Base-by-base conservation (phyloP, 1,284 basidiomycete species). In the Leccinum solheimii region DNA sequence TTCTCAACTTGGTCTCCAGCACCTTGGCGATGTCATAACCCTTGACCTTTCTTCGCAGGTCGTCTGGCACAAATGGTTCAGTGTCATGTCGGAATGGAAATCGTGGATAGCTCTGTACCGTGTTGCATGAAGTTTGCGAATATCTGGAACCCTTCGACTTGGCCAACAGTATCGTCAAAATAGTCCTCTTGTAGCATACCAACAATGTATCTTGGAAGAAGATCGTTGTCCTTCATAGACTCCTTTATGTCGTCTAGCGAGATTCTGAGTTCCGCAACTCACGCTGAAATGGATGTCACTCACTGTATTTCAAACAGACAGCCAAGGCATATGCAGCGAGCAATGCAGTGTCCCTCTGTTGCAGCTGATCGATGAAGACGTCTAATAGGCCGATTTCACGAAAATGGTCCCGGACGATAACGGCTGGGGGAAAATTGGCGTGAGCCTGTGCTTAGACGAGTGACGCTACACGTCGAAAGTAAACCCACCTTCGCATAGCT, bases 151-250 rank as follows among this genome's bases (percentile, higher is more conserved):
- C 72, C 69, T 55, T 71, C 69, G 1, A 73, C 58, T 3, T n/a
- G 56, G 21, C 72, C 72, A 1, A 71, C 61, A 8, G 72, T 63
- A 48, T 74, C 72, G 4, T 71, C 69, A 10, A 71, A 74, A n/a
- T 66, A 74, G 55, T 74, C 61, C 34, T 64, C 49, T 26, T 52
- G 55, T 8, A 72, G 53, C 69, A 71, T 71, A 3, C 62, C 52
- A 16, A 71, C 63, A 2, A 71, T 66, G 11, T 66, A 16, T 45
- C 61, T 63, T 4, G 70, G 58, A 49, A 71, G 55, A 8, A 30
- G 10, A 7, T 58, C 14, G 1, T 59, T 55, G 3, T 56, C 5
- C 6, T 57, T 57, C 10, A 74, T 32, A 2, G 16, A 27, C 11
- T 50, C 43, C 26, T 56, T 56, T 64, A 72, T 71, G 34, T 72